Percentiles rank a stretch among this genome's conserved stretches.
Evolutionary conservation across 148 eudicot genomes (phyloP).

Genomic region (Rhododendron griersonianum): DNA sequence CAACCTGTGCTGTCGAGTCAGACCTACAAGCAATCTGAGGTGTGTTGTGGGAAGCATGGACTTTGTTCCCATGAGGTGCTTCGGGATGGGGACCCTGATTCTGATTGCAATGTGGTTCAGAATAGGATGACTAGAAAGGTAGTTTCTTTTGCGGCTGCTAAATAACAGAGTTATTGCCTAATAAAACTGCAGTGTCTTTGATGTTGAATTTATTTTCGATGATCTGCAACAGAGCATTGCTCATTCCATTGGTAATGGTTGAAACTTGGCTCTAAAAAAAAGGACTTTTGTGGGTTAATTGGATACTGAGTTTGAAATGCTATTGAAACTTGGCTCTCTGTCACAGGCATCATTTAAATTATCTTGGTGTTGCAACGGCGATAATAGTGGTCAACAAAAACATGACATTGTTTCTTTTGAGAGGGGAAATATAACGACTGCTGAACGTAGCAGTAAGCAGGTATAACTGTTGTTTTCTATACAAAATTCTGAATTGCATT

Average conservation of each 20-base stretch:
- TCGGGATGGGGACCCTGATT: constrained; percentile 46
- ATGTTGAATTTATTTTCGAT: background rate
- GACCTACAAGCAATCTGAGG: constrained; percentile 36
- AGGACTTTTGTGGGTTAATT: background rate
- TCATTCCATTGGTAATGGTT: background rate
- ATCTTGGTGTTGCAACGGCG: constrained; percentile 81
- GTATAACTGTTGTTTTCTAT: constrained; percentile 35
- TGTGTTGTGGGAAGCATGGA: constrained; percentile 71
- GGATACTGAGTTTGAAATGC: background rate
- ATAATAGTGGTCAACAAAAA: constrained; percentile 76
- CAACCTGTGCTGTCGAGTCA: constrained; percentile 24
- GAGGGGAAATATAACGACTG: constrained; percentile 78
- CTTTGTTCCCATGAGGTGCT: constrained; percentile 90
- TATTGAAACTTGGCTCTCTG: constrained; percentile 15
- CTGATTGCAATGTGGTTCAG: constrained; percentile 26
- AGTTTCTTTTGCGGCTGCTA: background rate
- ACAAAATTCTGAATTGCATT: background rate
- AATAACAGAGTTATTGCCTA: background rate
- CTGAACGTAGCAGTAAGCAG: constrained; percentile 96
- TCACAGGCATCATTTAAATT: constrained; percentile 88
- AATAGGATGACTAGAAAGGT: constrained; percentile 67
- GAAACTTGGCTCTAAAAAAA: background rate
- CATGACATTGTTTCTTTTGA: constrained; percentile 95
- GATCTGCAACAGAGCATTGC: background rate
- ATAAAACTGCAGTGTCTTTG: background rate